Percentiles rank a stretch among this genome's conserved stretches.
phyloP scores from a whole-genome alignment of 352 stramenopile species.

The Hyaloperonospora arabidopsidis region DNA sequence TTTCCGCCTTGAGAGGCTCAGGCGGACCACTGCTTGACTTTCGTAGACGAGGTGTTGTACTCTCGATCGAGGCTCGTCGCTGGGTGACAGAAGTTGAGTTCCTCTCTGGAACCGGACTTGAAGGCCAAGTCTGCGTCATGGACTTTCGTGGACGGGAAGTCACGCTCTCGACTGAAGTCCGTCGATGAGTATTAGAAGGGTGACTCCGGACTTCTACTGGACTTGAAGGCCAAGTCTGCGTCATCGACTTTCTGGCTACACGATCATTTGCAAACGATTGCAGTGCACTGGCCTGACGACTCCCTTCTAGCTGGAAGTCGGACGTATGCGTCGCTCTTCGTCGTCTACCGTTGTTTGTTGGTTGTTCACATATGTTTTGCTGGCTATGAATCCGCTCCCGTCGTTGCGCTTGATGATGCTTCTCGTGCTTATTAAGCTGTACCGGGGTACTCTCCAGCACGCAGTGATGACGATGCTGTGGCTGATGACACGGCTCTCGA shows the following conservation, averaged over 20 bases:
- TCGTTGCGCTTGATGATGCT: neutral
- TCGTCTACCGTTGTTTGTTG: constrained; percentile 11
- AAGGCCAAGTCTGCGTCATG: constrained; percentile 2
- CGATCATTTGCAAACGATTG: constrained; percentile 20
- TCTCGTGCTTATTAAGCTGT: constrained; percentile 14
- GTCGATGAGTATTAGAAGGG: neutral
- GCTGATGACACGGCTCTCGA: too few species aligned
- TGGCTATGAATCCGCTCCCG: neutral
- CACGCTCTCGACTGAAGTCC: neutral
- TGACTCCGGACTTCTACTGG: constrained; percentile 2
- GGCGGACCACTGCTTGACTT: constrained; percentile 6
- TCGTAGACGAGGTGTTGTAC: neutral
- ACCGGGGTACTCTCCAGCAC: neutral
- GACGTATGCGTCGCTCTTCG: constrained; percentile 9
- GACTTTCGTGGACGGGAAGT: constrained; percentile 7
- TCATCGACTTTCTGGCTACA: constrained; percentile 11
- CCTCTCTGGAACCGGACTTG: constrained; percentile 4
- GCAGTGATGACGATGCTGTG: too few species aligned
- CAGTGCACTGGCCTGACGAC: constrained; percentile 8
- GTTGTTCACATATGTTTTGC: neutral
- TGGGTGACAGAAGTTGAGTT: neutral
- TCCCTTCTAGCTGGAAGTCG: neutral
- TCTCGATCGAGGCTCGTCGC: neutral
- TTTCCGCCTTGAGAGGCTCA: constrained; percentile 13
- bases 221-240: neutral